A percentile compares a stretch with the other conserved stretches of the same genome.
These are phyloP conservation scores for Euryodendron excelsum DNA, from an alignment of 148 eudicot genomes.

Conservation along the genomic window DNA sequence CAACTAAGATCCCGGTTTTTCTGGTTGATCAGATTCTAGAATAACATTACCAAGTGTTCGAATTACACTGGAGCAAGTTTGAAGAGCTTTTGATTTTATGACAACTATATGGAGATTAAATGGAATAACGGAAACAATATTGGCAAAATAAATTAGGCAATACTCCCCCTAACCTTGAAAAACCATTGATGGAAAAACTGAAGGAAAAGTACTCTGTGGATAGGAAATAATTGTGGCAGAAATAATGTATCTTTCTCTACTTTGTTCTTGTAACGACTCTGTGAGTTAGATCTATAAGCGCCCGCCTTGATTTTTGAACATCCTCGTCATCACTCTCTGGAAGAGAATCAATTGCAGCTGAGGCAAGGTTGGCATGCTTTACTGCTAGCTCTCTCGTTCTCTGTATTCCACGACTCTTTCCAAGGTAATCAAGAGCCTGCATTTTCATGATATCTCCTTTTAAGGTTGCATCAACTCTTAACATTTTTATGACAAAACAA, in stretches of 20 bases:
- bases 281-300: conserved; percentile 76
- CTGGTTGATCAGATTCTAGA: not conserved
- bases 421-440: conserved; percentile 86
- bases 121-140: not conserved
- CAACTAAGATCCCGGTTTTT: not conserved
- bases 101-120: not conserved
- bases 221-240: not conserved
- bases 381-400: conserved; percentile 74
- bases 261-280: conserved; percentile 82
- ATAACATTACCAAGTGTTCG: too few species aligned
- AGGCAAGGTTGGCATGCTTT: conserved; percentile 48
- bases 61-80: too few species aligned
- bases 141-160: not conserved
- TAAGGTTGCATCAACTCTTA: too few species aligned
- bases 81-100: not conserved
- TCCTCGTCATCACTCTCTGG: conserved; percentile 72
- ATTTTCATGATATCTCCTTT: not conserved
- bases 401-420: conserved; percentile 77
- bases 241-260: conserved; percentile 14
- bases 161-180: not conserved
- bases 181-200: not conserved
- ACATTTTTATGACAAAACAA: too few species aligned
- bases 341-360: conserved; percentile 72
- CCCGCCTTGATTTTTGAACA: conserved; percentile 74
- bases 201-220: too few species aligned